Percentiles rank a stretch among this genome's conserved stretches.
phyloP scores from a whole-genome alignment of 2,329 filamentous ascomycete species.

The Penicillium sp. region DNA sequence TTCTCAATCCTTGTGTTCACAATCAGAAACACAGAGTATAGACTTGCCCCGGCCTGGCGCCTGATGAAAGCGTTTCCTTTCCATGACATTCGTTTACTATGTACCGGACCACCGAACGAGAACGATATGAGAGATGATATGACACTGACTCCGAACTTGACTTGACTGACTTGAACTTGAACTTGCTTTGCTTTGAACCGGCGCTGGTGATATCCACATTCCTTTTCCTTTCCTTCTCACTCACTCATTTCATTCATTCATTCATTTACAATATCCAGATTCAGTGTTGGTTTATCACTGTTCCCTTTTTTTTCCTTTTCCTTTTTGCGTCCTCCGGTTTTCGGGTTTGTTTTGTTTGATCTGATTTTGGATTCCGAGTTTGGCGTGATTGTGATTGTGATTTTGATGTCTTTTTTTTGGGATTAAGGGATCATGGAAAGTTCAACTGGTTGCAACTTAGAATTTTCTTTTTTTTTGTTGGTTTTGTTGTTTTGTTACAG shows the following conservation, averaged over 20 bases:
- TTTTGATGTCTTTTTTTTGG: not conserved
- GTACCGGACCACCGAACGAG: not conserved
- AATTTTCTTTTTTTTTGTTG: not conserved
- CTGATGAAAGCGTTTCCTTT: slow-evolving; percentile 10
- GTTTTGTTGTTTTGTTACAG: too few relatives aligned
- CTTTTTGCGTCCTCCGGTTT: not conserved
- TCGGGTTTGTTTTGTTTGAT: not conserved
- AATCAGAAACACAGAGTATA: not conserved
- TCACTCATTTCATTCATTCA: not conserved
- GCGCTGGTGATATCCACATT: not conserved
- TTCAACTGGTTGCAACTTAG: not conserved
- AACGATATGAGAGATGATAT: slow-evolving; percentile 15
- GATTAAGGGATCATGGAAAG: not conserved
- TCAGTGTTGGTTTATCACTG: not conserved
- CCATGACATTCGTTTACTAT: slow-evolving; percentile 13
- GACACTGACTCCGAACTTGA: slow-evolving; percentile 9
- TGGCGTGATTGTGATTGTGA: not conserved
- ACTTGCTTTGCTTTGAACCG: not conserved
- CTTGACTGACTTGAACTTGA: not conserved
- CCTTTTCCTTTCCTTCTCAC: not conserved
- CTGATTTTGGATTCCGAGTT: not conserved
- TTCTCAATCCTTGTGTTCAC: not conserved
- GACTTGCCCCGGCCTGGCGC: slow-evolving; percentile 2
- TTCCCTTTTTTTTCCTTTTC: not conserved
- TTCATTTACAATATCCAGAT: not conserved